Conservation (phyloP, 108 stramenopile genomes). For the Nitzschia sp. region DNA sequence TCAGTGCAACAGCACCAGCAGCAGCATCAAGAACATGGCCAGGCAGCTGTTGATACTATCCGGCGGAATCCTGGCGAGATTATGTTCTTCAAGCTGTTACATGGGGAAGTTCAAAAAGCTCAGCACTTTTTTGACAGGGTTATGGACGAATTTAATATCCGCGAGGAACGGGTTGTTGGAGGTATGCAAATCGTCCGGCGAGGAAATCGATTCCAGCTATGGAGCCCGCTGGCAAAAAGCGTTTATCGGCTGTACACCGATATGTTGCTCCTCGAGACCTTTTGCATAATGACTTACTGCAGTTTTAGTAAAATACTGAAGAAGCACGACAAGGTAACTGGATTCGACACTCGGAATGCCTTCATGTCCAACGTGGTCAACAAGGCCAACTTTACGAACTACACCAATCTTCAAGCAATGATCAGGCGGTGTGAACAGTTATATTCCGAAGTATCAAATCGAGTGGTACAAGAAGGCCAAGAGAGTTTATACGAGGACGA, state of each 20-base stretch:
- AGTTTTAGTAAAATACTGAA: slow-evolving; percentile 95
- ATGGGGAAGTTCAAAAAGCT: slow-evolving; percentile 86
- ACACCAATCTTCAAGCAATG: slow-evolving; percentile 74
- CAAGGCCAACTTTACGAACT: slow-evolving; percentile 74
- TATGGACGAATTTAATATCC: slow-evolving; percentile 69
- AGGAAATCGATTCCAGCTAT: slow-evolving; percentile 37
- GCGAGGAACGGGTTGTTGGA: slow-evolving; percentile 75
- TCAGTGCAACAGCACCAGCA: background rate
- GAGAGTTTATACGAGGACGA: slow-evolving; percentile 71
- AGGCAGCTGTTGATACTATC: slow-evolving; percentile 4
- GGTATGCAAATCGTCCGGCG: slow-evolving; percentile 63
- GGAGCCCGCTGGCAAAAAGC: slow-evolving; percentile 81
- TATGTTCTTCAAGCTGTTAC: slow-evolving; percentile 83
- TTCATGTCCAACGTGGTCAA: slow-evolving; percentile 84
- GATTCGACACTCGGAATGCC: slow-evolving; percentile 72
- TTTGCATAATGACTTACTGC: slow-evolving; percentile 97
- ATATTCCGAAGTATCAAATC: slow-evolving; percentile 64
- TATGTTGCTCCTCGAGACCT: slow-evolving; percentile 92
- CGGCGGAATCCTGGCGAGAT: slow-evolving; percentile 62
- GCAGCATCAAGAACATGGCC: background rate
- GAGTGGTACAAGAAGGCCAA: slow-evolving; percentile 58
- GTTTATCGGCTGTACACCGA: slow-evolving; percentile 87
- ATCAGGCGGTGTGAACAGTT: slow-evolving; percentile 63
- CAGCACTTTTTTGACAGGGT: slow-evolving; percentile 78
- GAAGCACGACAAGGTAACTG: slow-evolving; percentile 96